These are phyloP conservation scores for Neonectria faginata DNA, from an alignment of 2,329 filamentous ascomycete genomes.

Conservation along the genomic window DNA sequence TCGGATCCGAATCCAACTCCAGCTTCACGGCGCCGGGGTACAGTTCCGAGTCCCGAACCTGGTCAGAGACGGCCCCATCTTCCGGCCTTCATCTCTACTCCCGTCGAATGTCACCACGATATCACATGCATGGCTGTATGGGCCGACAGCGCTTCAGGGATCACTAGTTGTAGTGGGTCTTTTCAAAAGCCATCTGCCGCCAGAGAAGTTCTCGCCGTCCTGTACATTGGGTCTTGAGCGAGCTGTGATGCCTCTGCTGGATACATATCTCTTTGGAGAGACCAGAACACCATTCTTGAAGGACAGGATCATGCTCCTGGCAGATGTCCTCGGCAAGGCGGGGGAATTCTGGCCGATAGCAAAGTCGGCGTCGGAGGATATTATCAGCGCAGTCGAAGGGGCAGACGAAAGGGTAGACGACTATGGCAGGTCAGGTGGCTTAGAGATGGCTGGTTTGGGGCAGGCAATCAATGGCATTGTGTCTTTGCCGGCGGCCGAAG, in stretches of 20 bases:
- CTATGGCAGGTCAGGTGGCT: not conserved
- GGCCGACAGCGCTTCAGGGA: conserved; percentile 30
- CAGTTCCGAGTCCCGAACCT: conserved; percentile 21
- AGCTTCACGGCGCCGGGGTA: conserved; percentile 13
- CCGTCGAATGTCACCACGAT: conserved; percentile 5
- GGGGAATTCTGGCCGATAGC: conserved; percentile 39
- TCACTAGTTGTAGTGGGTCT: conserved; percentile 35
- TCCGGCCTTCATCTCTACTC: conserved; percentile 7
- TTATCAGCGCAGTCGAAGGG: conserved; percentile 20
- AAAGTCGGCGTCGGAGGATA: conserved; percentile 21
- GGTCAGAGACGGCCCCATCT: conserved; percentile 6
- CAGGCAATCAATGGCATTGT: not conserved
- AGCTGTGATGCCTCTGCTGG: conserved; percentile 25
- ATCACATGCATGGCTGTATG: conserved; percentile 11
- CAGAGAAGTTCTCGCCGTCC: conserved; percentile 40
- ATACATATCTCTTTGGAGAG: conserved; percentile 22
- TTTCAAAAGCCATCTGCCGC: conserved; percentile 30
- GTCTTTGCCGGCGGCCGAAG: not conserved
- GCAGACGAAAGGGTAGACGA: not conserved
- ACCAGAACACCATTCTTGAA: conserved; percentile 11
- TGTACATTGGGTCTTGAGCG: conserved; percentile 36
- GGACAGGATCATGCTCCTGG: conserved; percentile 30
- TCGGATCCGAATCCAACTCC: conserved; percentile 39
- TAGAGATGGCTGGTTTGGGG: not conserved
- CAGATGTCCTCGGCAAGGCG: conserved; percentile 28